phyloP scores from a whole-genome alignment of 2,329 filamentous ascomycete genomes.

The Fusarium metavorans region DNA sequence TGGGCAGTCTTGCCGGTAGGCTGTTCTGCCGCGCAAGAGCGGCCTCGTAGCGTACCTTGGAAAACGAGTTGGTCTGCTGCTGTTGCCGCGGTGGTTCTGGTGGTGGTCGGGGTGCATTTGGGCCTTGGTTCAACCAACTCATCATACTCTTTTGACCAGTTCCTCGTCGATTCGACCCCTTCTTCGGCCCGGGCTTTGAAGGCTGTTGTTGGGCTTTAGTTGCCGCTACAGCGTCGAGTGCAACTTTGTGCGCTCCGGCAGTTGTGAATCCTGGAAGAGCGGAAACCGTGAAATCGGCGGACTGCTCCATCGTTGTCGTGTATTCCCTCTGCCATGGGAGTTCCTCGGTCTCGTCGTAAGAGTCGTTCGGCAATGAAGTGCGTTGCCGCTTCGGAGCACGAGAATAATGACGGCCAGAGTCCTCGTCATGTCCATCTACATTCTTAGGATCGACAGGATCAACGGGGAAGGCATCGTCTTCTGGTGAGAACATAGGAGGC shows the following conservation, averaged over 20 bases:
- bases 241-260: conserved; percentile 65
- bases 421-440: conserved; percentile 34
- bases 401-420: conserved; percentile 30
- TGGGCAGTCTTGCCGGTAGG: not conserved
- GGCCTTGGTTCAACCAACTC: conserved; percentile 52
- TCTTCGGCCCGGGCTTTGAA: conserved; percentile 37
- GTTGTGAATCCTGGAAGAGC: conserved; percentile 72
- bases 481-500: conserved; percentile 65
- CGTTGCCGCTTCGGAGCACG: conserved; percentile 48
- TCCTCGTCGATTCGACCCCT: conserved; percentile 49
- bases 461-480: conserved; percentile 77
- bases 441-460: conserved; percentile 64
- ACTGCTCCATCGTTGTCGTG: conserved; percentile 71
- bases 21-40: conserved; percentile 39
- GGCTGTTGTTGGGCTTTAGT: conserved; percentile 24
- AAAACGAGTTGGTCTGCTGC: conserved; percentile 29
- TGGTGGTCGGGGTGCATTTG: conserved; percentile 23
- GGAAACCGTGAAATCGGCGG: conserved; percentile 69
- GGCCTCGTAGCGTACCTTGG: conserved; percentile 43
- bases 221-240: conserved; percentile 45
- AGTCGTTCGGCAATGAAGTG: conserved; percentile 27
- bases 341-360: conserved; percentile 38
- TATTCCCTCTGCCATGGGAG: conserved; percentile 59
- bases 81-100: conserved; percentile 20
- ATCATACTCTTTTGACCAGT: conserved; percentile 58